Conservation (phyloP, 192 early-diverging fungal species). For the Umbelopsis sp. region DNA sequence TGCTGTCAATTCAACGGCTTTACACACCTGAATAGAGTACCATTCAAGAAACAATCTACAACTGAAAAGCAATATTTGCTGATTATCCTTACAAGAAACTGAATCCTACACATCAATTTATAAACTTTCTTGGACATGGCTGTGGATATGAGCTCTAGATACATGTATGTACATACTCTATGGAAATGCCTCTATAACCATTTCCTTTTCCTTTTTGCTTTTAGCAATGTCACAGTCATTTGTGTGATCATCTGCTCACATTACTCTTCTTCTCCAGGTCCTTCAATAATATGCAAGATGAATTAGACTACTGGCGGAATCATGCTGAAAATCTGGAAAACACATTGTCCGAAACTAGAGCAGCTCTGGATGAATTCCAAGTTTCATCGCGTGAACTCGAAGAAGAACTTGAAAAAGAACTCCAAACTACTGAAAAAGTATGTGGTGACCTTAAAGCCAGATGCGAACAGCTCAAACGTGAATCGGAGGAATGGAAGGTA, state of each 20-base stretch:
- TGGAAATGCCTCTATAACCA: not conserved
- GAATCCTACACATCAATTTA: no score
- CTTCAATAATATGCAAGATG: slow-evolving; percentile 62
- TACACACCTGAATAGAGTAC: no score
- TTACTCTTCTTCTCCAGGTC: slow-evolving; percentile 16
- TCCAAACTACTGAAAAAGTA: slow-evolving; percentile 66
- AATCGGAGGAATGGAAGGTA: slow-evolving; percentile 75
- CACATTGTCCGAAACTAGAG: slow-evolving; percentile 54
- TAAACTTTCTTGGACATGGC: not conserved
- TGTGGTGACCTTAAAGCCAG: slow-evolving; percentile 63
- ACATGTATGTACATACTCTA: not conserved
- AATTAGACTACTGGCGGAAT: slow-evolving; percentile 68
- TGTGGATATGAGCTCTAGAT: slow-evolving; percentile 15
- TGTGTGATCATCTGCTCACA: not conserved
- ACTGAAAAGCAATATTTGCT: not conserved
- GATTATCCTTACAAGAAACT: not conserved
- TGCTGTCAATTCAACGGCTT: no score
- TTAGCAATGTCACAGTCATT: no score
- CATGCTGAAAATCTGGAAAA: slow-evolving; percentile 53
- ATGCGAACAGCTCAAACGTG: slow-evolving; percentile 64
- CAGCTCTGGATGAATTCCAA: slow-evolving; percentile 67
- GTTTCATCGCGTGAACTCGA: slow-evolving; percentile 68
- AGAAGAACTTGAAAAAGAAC: slow-evolving; percentile 72
- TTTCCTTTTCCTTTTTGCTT: no score
- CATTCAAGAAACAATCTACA: not conserved